phyloP scores from a whole-genome alignment of 352 stramenopile genomes.

The Phytophthora melonis region DNA sequence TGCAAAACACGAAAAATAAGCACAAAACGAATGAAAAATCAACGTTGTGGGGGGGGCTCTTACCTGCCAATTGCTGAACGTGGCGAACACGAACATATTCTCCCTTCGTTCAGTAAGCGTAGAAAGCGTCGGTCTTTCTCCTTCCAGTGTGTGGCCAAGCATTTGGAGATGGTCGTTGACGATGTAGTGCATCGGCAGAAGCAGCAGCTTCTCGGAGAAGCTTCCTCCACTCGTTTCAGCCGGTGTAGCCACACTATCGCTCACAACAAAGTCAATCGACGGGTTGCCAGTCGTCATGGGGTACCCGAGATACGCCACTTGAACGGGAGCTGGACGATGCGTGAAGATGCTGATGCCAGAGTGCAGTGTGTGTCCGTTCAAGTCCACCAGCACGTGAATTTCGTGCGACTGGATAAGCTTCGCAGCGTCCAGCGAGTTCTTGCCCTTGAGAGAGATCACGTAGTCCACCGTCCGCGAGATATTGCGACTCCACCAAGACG shows the following conservation, averaged over 20 bases:
- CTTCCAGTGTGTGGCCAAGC: slow-evolving; percentile 60
- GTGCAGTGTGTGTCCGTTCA: slow-evolving; percentile 88
- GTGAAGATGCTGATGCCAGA: slow-evolving; percentile 74
- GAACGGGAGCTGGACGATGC: slow-evolving; percentile 69
- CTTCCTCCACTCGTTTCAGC: slow-evolving; percentile 38
- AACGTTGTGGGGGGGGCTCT: too few relatives aligned
- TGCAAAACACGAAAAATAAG: slow-evolving; percentile 22
- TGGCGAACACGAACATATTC: slow-evolving; percentile 73
- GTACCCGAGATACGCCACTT: slow-evolving; percentile 82
- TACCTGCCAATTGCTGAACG: slow-evolving; percentile 90
- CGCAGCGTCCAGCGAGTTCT: slow-evolving; percentile 59
- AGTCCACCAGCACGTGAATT: slow-evolving; percentile 83
- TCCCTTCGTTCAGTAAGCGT: slow-evolving; percentile 7
- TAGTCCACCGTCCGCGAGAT: slow-evolving; percentile 74
- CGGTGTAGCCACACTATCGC: slow-evolving; percentile 64
- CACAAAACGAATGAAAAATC: background rate
- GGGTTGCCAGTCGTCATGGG: slow-evolving; percentile 72
- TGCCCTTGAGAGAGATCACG: slow-evolving; percentile 73
- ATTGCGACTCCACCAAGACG: slow-evolving; percentile 87
- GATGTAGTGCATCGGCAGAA: slow-evolving; percentile 81
- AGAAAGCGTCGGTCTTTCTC: slow-evolving; percentile 32
- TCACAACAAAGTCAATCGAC: slow-evolving; percentile 77
- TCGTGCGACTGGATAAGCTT: slow-evolving; percentile 55
- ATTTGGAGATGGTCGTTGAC: slow-evolving; percentile 89
- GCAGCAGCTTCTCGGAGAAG: slow-evolving; percentile 84